A percentile compares a stretch with the other conserved stretches of the same genome.
Conservation (phyloP, 2,329 filamentous ascomycete genomes). For the Pyrenophora seminiperda region DNA sequence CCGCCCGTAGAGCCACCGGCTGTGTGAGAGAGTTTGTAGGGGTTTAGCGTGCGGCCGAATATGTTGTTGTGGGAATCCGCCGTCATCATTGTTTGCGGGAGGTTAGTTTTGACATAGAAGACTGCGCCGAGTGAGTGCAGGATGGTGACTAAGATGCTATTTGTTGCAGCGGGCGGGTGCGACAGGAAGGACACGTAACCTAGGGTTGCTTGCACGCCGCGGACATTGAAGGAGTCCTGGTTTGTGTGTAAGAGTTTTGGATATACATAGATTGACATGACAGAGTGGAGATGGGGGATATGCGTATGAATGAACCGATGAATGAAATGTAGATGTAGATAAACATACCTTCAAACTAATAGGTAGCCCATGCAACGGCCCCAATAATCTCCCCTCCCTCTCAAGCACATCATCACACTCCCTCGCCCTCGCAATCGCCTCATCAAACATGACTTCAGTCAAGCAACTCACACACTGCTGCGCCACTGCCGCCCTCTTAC, state of each 20-base stretch:
- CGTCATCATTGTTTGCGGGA: conserved; percentile 56
- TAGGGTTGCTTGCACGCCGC: conserved; percentile 62
- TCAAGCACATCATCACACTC: conserved; percentile 48
- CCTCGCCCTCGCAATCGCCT: conserved; percentile 47
- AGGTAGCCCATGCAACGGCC: conserved; percentile 60
- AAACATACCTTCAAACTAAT: conserved; percentile 57
- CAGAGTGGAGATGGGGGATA: background rate
- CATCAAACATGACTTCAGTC: conserved; percentile 53
- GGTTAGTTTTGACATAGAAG: conserved; percentile 60
- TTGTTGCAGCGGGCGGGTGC: conserved; percentile 36
- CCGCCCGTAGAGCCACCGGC: conserved; percentile 71
- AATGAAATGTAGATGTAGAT: too few relatives aligned
- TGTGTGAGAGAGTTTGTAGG: conserved; percentile 63
- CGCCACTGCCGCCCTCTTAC: conserved; percentile 59
- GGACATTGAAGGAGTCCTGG: conserved; percentile 65
- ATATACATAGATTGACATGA: background rate
- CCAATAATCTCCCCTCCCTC: conserved; percentile 51
- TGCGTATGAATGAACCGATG: background rate
- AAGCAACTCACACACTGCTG: conserved; percentile 61
- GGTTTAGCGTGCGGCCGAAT: conserved; percentile 67
- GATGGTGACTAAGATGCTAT: conserved; percentile 46
- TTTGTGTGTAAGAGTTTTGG: background rate
- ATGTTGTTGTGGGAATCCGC: conserved; percentile 65
- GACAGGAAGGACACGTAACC: conserved; percentile 59
- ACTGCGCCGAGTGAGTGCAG: conserved; percentile 53